Percentiles rank a stretch among this genome's conserved stretches.
Conservation (phyloP, 1,284 basidiomycete species). For the Lentinula novae-zelandiae region DNA sequence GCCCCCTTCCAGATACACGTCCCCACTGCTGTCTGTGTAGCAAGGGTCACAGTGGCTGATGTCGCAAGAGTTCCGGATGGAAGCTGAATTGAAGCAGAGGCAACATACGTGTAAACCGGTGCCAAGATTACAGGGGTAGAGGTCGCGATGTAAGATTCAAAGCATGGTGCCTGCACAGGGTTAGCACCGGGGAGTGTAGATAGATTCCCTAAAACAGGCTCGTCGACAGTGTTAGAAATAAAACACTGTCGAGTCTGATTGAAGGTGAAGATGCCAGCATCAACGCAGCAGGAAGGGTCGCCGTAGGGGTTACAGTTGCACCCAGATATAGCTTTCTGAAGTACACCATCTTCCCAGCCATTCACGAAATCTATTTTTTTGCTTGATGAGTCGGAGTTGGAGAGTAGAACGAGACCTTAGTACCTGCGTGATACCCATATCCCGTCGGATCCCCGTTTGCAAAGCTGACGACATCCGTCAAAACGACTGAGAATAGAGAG, state of each 20-base stretch:
- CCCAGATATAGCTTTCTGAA: slow-evolving; percentile 39
- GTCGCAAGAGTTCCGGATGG: slow-evolving; percentile 8
- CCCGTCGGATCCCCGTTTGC: slow-evolving; percentile 44
- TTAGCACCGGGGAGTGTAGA: slow-evolving; percentile 10
- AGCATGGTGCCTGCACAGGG: slow-evolving; percentile 14
- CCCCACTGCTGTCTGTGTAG: slow-evolving; percentile 7
- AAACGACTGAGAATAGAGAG: background rate
- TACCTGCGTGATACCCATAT: slow-evolving; percentile 47
- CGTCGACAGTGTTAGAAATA: slow-evolving; percentile 34
- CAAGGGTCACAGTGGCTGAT: background rate
- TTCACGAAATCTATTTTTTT: slow-evolving; percentile 39
- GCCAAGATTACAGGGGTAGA: slow-evolving; percentile 9
- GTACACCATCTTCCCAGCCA: slow-evolving; percentile 43
- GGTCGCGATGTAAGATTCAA: slow-evolving; percentile 9
- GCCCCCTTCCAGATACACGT: slow-evolving; percentile 13
- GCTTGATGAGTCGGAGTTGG: background rate
- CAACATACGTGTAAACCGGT: slow-evolving; percentile 9
- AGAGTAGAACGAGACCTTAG: slow-evolving; percentile 6
- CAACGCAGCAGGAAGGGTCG: slow-evolving; percentile 28
- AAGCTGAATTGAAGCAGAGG: background rate
- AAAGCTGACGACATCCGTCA: slow-evolving; percentile 23
- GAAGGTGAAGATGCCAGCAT: slow-evolving; percentile 33
- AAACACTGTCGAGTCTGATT: slow-evolving; percentile 28
- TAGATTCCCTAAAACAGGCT: slow-evolving; percentile 18
- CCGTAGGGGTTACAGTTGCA: slow-evolving; percentile 39